Evolutionary conservation across 495 filamentous ascomycete genomes (phyloP), one percentile per base, ranked within the genome.

Genomic region (Neurospora terricola): DNA sequence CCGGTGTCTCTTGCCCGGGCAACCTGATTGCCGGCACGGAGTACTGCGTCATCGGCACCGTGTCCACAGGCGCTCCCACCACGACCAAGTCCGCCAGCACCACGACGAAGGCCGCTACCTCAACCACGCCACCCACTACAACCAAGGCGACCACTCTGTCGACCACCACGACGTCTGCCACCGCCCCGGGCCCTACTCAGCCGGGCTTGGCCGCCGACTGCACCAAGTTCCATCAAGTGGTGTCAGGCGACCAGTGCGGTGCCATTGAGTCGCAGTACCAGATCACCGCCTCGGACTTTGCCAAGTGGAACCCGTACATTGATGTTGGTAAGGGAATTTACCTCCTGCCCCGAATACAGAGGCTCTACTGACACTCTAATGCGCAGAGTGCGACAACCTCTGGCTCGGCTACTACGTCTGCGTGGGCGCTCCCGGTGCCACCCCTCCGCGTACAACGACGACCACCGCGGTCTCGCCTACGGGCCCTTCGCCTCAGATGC

Each of bases 21-120:
- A 45, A 66, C 45, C 59, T 76, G 39, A 27, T 38, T 3, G 38
- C 21, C 38, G 70, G 69, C 69, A 69, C 54, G 38, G 75, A 72
- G 21, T 81, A 81, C 77, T 81, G 78, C 59, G 78, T 81, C 72
- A 66, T 73, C 18, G 73, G 76, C n/a, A 75, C 76, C 1, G 74
- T 48, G 27, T 74, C 73, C 3, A 73, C 71, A 5, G 71, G 43
- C 21, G 71, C 69, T 3, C 36, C 73, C 38, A 48, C 69, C 11
- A 34, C 72, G 23, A 54, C 38, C n/a, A 69, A 70, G 69, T 21
- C 48, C 12, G 72, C n/a, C n/a, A n/a, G n/a, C n/a, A n/a, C n/a
- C n/a, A n/a, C n/a, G n/a, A n/a, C n/a, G n/a, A n/a, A n/a, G n/a
- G n/a, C n/a, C n/a, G n/a, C n/a, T n/a, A n/a, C n/a, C n/a, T n/a